A percentile compares a stretch with the other conserved stretches of the same genome.
These are phyloP conservation scores for Calonectria pteridis DNA, from an alignment of 2,329 filamentous ascomycete species.

Conservation along the genomic window DNA sequence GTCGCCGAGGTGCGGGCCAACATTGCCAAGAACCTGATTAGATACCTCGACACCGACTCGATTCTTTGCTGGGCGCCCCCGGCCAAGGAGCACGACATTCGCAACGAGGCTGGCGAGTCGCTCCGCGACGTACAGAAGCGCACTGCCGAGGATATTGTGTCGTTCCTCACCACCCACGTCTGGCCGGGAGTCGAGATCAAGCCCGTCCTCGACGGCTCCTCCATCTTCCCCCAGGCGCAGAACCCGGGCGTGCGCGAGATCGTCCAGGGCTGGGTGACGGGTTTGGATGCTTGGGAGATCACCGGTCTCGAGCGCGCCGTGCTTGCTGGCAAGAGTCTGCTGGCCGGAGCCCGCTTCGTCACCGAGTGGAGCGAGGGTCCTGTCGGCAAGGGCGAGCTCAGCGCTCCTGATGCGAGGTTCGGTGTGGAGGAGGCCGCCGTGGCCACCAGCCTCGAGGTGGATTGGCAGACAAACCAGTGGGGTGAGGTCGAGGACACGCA, in stretches of 20 bases:
- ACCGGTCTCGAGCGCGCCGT: slow-evolving; percentile 87
- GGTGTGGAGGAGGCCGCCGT: slow-evolving; percentile 86
- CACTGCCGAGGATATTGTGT: slow-evolving; percentile 77
- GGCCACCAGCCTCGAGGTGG: slow-evolving; percentile 85
- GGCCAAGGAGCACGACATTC: slow-evolving; percentile 60
- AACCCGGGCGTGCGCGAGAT: slow-evolving; percentile 80
- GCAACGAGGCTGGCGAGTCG: slow-evolving; percentile 64
- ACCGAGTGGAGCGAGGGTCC: slow-evolving; percentile 89
- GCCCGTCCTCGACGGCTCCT: slow-evolving; percentile 83
- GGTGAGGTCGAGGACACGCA: slow-evolving; percentile 98
- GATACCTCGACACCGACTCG: slow-evolving; percentile 92
- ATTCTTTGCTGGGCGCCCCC: slow-evolving; percentile 87
- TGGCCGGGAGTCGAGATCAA: slow-evolving; percentile 86
- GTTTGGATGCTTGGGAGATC: slow-evolving; percentile 82
- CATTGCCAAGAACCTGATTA: slow-evolving; percentile 78
- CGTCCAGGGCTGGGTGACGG: slow-evolving; percentile 81
- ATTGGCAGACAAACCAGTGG: slow-evolving; percentile 92
- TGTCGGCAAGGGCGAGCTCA: slow-evolving; percentile 59
- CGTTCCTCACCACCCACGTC: slow-evolving; percentile 76
- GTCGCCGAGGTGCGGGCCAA: slow-evolving; percentile 69
- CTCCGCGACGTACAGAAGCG: slow-evolving; percentile 80
- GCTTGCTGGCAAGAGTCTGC: slow-evolving; percentile 87
- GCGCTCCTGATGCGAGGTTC: slow-evolving; percentile 61
- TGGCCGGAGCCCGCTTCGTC: slow-evolving; percentile 81
- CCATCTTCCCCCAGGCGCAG: slow-evolving; percentile 82